phyloP scores from a whole-genome alignment of 345 rosid genomes.

The Gossypioides kirkii region DNA sequence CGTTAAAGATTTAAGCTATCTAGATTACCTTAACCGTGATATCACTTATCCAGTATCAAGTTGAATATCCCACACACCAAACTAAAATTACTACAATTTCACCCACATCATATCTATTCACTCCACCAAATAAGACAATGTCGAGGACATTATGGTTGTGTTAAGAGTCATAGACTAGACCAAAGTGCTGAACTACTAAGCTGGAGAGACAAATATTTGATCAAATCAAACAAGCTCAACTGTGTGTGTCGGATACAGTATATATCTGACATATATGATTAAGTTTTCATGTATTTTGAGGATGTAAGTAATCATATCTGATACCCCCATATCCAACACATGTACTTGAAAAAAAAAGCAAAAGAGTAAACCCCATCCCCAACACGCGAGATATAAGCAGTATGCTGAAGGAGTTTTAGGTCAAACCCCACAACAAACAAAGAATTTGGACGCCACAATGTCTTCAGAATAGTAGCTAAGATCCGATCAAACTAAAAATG shows the following conservation, averaged over 20 bases:
- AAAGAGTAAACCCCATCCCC: too few species aligned
- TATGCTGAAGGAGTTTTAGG: background rate
- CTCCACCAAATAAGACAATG: background rate
- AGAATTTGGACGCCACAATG: background rate
- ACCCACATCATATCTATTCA: background rate
- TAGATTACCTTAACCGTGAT: background rate
- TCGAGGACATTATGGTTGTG: background rate
- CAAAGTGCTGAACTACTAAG: background rate
- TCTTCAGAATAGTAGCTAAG: too few species aligned
- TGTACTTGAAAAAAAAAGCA: too few species aligned
- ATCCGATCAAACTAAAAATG: too few species aligned
- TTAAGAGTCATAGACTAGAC: background rate
- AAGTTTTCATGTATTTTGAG: too few species aligned
- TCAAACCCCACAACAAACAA: background rate
- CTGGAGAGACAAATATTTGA: too few species aligned
- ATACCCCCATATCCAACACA: too few species aligned
- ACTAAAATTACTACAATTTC: background rate
- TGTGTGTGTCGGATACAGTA: too few species aligned
- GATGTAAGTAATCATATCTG: too few species aligned
- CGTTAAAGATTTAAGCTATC: background rate
- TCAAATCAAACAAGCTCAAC: background rate
- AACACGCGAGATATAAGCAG: background rate
- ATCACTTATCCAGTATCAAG: background rate
- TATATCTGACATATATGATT: too few species aligned
- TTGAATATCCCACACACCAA: background rate